Evolutionary conservation across 768 basidiomycete genomes (phyloP).

Genomic region (Cytidiella melzeri): DNA sequence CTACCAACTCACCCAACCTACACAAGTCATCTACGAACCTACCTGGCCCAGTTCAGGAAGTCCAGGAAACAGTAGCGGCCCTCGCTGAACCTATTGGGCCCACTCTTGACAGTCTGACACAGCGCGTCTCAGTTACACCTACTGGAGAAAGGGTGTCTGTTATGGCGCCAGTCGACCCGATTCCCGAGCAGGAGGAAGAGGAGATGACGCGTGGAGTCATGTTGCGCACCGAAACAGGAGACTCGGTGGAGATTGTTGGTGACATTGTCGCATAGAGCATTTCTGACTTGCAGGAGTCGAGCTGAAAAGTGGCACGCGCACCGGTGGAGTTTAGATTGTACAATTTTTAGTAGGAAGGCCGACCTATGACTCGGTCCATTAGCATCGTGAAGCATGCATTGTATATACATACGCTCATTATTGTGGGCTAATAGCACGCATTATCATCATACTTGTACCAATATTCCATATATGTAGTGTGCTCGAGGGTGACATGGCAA

Average conservation of each 20-base stretch:
- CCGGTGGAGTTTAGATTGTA: too few species aligned
- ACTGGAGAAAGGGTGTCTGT: background rate
- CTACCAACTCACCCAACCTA: background rate
- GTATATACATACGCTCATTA: too few species aligned
- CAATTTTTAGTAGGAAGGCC: too few species aligned
- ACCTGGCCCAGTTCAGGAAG: background rate
- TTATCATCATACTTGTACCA: too few species aligned
- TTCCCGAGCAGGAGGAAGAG: background rate
- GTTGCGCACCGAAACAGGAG: conserved; percentile 17
- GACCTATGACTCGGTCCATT: too few species aligned
- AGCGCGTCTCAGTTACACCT: background rate
- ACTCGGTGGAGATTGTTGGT: conserved; percentile 20
- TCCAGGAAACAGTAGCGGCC: conserved; percentile 1
- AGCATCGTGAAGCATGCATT: too few species aligned
- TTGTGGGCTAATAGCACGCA: too few species aligned
- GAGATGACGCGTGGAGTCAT: conserved; percentile 5
- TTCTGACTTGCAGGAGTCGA: too few species aligned
- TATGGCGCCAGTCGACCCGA: background rate
- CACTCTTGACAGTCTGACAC: background rate
- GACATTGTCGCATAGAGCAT: conserved; percentile 7
- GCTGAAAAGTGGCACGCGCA: too few species aligned
- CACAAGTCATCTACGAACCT: conserved; percentile 1
- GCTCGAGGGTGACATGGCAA: too few species aligned
- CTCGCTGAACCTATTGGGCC: background rate
- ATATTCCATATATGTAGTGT: too few species aligned